phyloP scores from a whole-genome alignment of 208 protist species.

The Porcisia hertigi region DNA sequence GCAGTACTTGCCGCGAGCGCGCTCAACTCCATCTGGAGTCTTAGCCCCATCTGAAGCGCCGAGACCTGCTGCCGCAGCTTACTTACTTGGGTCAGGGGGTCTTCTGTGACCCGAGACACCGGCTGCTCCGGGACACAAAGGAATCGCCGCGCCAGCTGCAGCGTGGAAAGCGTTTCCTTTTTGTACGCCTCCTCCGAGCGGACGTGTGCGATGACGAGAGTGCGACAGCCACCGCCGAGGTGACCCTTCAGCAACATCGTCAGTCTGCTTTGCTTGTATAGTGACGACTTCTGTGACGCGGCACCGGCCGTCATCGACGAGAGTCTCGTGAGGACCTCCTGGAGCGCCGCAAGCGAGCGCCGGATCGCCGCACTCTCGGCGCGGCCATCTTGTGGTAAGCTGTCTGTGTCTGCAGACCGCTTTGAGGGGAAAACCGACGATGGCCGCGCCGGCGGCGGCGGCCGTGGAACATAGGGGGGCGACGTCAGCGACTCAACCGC shows the following conservation, averaged over 20 bases:
- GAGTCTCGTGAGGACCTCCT: slow-evolving; percentile 91
- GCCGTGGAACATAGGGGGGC: background rate
- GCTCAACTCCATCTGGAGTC: slow-evolving; percentile 89
- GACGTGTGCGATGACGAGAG: slow-evolving; percentile 90
- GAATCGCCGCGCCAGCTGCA: slow-evolving; percentile 90
- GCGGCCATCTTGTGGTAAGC: background rate
- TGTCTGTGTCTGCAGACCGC: background rate
- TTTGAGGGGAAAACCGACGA: background rate
- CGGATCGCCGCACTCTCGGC: slow-evolving; percentile 31
- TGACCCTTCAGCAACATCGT: slow-evolving; percentile 92
- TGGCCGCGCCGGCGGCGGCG: slow-evolving; percentile 19
- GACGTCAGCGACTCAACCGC: slow-evolving; percentile 60
- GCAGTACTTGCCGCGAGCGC: background rate
- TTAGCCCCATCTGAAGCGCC: slow-evolving; percentile 88
- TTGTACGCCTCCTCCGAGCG: slow-evolving; percentile 45
- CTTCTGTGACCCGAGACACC: slow-evolving; percentile 56
- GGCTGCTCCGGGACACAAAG: slow-evolving; percentile 81
- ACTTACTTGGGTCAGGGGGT: slow-evolving; percentile 70
- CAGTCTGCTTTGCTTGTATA: slow-evolving; percentile 88
- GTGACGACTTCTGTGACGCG: background rate
- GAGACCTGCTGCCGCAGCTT: slow-evolving; percentile 81
- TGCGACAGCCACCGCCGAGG: slow-evolving; percentile 76
- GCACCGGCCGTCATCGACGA: background rate
- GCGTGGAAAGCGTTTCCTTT: slow-evolving; percentile 82
- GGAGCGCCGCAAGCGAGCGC: slow-evolving; percentile 89